These are phyloP conservation scores for Porogramme epimiltina DNA, from an alignment of 1,284 basidiomycete genomes.

Conservation along the genomic window DNA sequence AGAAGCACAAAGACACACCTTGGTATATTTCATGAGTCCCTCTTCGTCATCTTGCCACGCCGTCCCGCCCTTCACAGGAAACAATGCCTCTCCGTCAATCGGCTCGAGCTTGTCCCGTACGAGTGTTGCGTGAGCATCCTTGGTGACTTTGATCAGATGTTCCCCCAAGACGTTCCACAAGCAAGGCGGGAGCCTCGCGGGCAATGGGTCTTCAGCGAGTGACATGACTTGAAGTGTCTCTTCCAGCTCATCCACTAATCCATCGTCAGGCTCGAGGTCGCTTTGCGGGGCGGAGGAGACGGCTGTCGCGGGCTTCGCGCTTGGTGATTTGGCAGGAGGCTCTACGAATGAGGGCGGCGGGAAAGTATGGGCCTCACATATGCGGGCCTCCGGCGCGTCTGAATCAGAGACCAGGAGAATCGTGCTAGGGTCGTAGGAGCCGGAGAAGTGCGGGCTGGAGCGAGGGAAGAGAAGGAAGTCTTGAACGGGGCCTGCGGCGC, in stretches of 20 bases:
- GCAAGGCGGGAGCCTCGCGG: slow-evolving; percentile 40
- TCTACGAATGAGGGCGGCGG: slow-evolving; percentile 52
- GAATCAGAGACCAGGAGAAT: slow-evolving; percentile 57
- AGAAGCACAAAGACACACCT: slow-evolving; percentile 36
- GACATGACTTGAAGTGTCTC: slow-evolving; percentile 45
- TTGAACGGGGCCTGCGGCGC: slow-evolving; percentile 62
- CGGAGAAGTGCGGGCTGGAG: slow-evolving; percentile 71
- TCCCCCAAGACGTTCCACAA: slow-evolving; percentile 45
- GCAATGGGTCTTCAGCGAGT: slow-evolving; percentile 41
- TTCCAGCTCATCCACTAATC: slow-evolving; percentile 42
- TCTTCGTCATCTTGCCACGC: slow-evolving; percentile 51
- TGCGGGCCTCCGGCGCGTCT: slow-evolving; percentile 37
- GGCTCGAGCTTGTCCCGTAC: slow-evolving; percentile 13
- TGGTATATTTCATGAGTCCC: slow-evolving; percentile 49
- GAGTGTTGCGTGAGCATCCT: slow-evolving; percentile 43
- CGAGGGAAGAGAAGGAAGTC: slow-evolving; percentile 82
- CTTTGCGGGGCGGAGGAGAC: background rate
- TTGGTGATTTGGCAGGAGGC: background rate
- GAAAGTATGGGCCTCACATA: slow-evolving; percentile 54
- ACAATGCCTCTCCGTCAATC: slow-evolving; percentile 18
- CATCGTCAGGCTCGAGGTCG: slow-evolving; percentile 22
- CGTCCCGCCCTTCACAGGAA: slow-evolving; percentile 51
- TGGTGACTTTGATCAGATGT: slow-evolving; percentile 45
- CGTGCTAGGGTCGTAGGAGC: slow-evolving; percentile 70
- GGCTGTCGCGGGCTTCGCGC: background rate